Percentiles rank a stretch among this genome's conserved stretches.
phyloP scores from a whole-genome alignment of 768 basidiomycete species.

The Myochromella boudieri region DNA sequence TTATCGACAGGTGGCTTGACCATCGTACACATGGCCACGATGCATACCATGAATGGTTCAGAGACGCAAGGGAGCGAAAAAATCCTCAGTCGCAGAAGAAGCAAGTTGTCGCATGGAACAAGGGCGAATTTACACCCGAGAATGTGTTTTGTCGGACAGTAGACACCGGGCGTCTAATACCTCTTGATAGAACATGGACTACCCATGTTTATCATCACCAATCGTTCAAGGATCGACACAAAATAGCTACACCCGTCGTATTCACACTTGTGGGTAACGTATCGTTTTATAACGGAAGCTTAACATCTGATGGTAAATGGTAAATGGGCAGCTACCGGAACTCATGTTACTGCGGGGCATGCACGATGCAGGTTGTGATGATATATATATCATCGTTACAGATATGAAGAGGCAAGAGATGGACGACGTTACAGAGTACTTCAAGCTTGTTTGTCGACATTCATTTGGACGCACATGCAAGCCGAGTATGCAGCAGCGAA shows the following conservation, averaged over 20 bases:
- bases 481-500: slow-evolving; percentile 63
- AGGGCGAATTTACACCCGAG: slow-evolving; percentile 77
- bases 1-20: slow-evolving; percentile 85
- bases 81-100: slow-evolving; percentile 39
- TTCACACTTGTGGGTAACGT: slow-evolving; percentile 66
- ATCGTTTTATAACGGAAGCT: slow-evolving; percentile 7
- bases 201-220: slow-evolving; percentile 80
- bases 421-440: slow-evolving; percentile 79
- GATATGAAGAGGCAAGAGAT: slow-evolving; percentile 79
- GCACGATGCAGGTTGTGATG: slow-evolving; percentile 79
- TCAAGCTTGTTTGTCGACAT: slow-evolving; percentile 69
- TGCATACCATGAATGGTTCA: slow-evolving; percentile 78
- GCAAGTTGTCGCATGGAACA: slow-evolving; percentile 58
- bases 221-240: slow-evolving; percentile 69
- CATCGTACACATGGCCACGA: slow-evolving; percentile 61
- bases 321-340: slow-evolving; percentile 59
- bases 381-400: slow-evolving; percentile 76
- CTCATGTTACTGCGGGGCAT: slow-evolving; percentile 78
- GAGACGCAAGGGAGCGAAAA: slow-evolving; percentile 64
- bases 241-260: slow-evolving; percentile 78
- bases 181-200: slow-evolving; percentile 80
- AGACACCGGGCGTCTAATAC: slow-evolving; percentile 75
- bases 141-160: slow-evolving; percentile 80
- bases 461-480: slow-evolving; percentile 64
- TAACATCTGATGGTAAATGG: slow-evolving; percentile 9